Evolutionary conservation across 78 protist species (phyloP).

Genomic region (Cyanophora paradoxa): DNA sequence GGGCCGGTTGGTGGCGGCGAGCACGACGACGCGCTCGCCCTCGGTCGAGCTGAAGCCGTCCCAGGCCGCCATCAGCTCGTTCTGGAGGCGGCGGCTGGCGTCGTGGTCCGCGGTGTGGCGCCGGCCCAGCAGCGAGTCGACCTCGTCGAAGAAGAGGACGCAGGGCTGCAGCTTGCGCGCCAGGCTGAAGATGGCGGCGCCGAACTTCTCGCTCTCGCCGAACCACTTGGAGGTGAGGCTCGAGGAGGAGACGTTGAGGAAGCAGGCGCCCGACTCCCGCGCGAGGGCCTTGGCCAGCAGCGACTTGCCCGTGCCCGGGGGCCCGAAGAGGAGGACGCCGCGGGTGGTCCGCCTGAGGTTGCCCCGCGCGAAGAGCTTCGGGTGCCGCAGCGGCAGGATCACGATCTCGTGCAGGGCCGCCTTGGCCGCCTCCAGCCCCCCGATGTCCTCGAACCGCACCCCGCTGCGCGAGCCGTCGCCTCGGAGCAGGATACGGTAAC

Average conservation of each 20-base stretch:
- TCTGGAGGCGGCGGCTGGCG: conserved; percentile 44
- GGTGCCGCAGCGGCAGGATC: conserved; percentile 22
- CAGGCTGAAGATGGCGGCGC: conserved; percentile 13
- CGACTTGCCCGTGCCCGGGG: conserved; percentile 37
- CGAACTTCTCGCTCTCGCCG: conserved; percentile 36
- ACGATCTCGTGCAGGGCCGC: conserved; percentile 19
- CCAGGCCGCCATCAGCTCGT: conserved; percentile 43
- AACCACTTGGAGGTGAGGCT: conserved; percentile 22
- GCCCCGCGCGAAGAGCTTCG: too few relatives aligned
- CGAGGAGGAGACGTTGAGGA: conserved; percentile 21
- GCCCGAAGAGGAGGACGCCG: conserved; percentile 26
- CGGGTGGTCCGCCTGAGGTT: too few relatives aligned
- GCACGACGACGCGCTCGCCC: conserved; percentile 41
- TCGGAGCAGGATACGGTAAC: too few relatives aligned
- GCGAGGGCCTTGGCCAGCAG: conserved; percentile 33
- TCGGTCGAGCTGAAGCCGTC: conserved; percentile 43
- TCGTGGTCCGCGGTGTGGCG: conserved; percentile 47
- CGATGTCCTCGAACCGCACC: conserved; percentile 26
- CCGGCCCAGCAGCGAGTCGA: conserved; percentile 20
- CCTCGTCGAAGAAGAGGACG: conserved; percentile 24
- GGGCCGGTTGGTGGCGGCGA: conserved; percentile 66
- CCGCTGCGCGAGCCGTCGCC: too few relatives aligned
- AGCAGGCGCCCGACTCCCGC: background rate
- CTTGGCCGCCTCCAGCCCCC: conserved; percentile 24
- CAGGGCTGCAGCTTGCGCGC: conserved; percentile 26